A percentile compares a stretch with the other conserved stretches of the same genome.
phyloP scores from a whole-genome alignment of 2,329 filamentous ascomycete genomes.

The Talaromyces piceae region DNA sequence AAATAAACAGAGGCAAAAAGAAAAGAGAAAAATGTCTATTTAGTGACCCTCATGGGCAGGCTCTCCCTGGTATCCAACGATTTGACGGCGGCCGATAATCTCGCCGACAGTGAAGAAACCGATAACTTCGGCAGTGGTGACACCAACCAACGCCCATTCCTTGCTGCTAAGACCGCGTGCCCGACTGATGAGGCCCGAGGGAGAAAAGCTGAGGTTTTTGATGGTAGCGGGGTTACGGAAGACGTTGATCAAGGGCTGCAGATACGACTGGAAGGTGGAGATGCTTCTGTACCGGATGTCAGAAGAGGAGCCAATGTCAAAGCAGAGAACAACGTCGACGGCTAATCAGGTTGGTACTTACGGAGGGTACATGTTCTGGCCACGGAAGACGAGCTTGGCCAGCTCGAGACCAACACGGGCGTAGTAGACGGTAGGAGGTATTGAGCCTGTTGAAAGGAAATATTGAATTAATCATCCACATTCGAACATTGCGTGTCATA shows the following conservation, averaged over 20 bases:
- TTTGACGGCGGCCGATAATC: slow-evolving; percentile 92
- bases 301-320: slow-evolving; percentile 7
- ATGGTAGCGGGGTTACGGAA: slow-evolving; percentile 63
- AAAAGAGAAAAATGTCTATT: slow-evolving; percentile 15
- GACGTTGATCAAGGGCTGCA: slow-evolving; percentile 65
- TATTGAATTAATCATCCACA: slow-evolving; percentile 1
- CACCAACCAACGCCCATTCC: slow-evolving; percentile 65
- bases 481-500: neutral
- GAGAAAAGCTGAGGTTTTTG: slow-evolving; percentile 47
- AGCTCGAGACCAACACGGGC: slow-evolving; percentile 81
- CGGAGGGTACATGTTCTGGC: slow-evolving; percentile 91
- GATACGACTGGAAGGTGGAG: slow-evolving; percentile 78
- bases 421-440: slow-evolving; percentile 87
- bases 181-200: slow-evolving; percentile 47
- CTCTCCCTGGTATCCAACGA: slow-evolving; percentile 83
- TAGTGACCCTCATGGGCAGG: slow-evolving; percentile 39
- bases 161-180: slow-evolving; percentile 63
- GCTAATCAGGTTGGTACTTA: slow-evolving; percentile 49
- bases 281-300: slow-evolving; percentile 51
- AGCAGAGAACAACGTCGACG: neutral
- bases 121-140: slow-evolving; percentile 76
- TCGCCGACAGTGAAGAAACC: slow-evolving; percentile 98
- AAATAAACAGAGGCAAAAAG: slow-evolving; percentile 1
- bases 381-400: slow-evolving; percentile 75
- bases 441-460: slow-evolving; percentile 54